Evolutionary conservation across 768 basidiomycete genomes (phyloP).

Genomic region (Boletus fagicola): DNA sequence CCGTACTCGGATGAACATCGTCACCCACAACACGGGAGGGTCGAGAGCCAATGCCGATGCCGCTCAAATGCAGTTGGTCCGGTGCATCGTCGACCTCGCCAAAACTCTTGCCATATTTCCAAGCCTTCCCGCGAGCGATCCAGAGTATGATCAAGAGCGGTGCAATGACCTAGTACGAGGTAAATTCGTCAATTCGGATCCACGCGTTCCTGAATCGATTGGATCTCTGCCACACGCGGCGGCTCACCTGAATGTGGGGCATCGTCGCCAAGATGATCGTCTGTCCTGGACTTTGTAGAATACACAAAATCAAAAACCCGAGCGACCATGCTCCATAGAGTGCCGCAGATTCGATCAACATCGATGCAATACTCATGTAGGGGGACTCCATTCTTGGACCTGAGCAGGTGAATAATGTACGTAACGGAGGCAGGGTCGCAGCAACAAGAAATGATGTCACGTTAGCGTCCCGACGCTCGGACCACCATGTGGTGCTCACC

Average conservation of each 20-base stretch:
- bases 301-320: conserved; percentile 20
- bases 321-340: conserved; percentile 27
- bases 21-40: not conserved
- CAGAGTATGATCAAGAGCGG: conserved; percentile 28
- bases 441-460: not conserved
- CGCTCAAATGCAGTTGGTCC: not conserved
- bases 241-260: conserved; percentile 23
- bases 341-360: conserved; percentile 27
- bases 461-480: not conserved
- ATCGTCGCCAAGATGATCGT: conserved; percentile 24
- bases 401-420: not conserved
- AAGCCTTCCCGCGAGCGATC: conserved; percentile 22
- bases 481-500: conserved; percentile 17
- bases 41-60: conserved; percentile 8
- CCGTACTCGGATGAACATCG: not conserved
- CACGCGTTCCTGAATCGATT: not conserved
- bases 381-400: conserved; percentile 18
- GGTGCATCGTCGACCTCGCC: not conserved
- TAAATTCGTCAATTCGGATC: not conserved
- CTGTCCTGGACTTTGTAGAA: conserved; percentile 17
- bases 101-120: conserved; percentile 2
- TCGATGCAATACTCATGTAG: conserved; percentile 22
- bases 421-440: not conserved
- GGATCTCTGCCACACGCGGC: not conserved
- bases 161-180: conserved; percentile 22